phyloP scores from a whole-genome alignment of 208 protist species.

The Crithidia thermophila region DNA sequence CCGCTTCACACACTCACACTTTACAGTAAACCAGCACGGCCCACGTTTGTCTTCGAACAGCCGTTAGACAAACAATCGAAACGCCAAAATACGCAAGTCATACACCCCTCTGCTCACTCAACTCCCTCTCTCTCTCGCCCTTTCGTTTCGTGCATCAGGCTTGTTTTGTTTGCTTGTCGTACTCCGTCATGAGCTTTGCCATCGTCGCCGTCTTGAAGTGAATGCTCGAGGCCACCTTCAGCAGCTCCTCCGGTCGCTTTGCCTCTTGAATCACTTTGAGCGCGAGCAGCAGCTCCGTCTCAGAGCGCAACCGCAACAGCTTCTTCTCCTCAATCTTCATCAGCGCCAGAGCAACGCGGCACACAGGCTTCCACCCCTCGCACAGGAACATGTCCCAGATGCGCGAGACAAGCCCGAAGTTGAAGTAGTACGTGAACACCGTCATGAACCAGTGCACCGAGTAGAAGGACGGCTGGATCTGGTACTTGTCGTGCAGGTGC shows the following conservation, averaged over 20 bases:
- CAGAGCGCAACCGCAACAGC: constrained; percentile 41
- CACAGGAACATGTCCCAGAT: constrained; percentile 94
- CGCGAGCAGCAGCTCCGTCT: constrained; percentile 62
- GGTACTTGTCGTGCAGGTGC: constrained; percentile 35
- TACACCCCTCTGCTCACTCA: not conserved
- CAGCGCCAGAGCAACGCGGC: constrained; percentile 81
- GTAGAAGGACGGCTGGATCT: constrained; percentile 62
- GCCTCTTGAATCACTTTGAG: constrained; percentile 68
- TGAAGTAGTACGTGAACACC: constrained; percentile 85
- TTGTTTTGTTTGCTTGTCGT: constrained; percentile 2
- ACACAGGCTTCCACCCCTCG: constrained; percentile 93
- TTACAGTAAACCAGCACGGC: no score
- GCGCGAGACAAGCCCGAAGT: constrained; percentile 73
- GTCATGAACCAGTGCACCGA: constrained; percentile 91
- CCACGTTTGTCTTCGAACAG: no score
- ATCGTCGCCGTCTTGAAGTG: constrained; percentile 71
- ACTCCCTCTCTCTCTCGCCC: not conserved
- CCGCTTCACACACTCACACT: not conserved
- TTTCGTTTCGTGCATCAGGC: not conserved
- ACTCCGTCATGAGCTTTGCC: constrained; percentile 28
- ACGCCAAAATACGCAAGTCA: no score
- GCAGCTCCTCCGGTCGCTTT: constrained; percentile 53
- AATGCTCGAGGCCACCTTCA: constrained; percentile 60
- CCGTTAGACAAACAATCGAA: no score
- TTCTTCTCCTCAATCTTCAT: constrained; percentile 58